Evolutionary conservation across 2,329 filamentous ascomycete genomes (phyloP).

Genomic region (Zalaria sp.): DNA sequence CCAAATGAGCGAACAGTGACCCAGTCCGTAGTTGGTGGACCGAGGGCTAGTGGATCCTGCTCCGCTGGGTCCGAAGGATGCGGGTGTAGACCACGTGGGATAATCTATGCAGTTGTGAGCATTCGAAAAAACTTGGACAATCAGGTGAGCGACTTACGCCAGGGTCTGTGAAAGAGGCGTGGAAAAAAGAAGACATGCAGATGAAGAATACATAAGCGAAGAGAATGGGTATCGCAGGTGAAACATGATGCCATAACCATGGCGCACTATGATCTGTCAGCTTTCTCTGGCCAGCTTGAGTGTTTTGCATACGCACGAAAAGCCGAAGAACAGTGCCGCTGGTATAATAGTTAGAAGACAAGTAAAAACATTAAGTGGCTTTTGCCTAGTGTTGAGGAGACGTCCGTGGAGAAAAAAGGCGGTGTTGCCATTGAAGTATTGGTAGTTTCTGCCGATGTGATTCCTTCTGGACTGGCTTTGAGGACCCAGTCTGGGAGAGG

Average conservation of each 20-base stretch:
- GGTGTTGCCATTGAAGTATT: conserved; percentile 91
- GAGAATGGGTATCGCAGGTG: conserved; percentile 73
- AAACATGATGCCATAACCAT: conserved; percentile 76
- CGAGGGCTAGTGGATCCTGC: conserved; percentile 68
- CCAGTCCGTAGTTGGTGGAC: conserved; percentile 86
- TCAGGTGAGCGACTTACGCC: conserved; percentile 49
- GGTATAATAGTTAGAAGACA: conserved; percentile 69
- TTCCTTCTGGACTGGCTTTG: conserved; percentile 26
- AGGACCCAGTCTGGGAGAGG: conserved; percentile 51
- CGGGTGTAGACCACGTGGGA: conserved; percentile 81
- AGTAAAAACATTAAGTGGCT: conserved; percentile 80
- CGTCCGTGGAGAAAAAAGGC: conserved; percentile 77
- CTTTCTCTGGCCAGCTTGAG: background rate
- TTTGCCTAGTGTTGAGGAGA: conserved; percentile 73
- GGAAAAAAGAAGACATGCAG: conserved; percentile 83
- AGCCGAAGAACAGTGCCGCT: conserved; percentile 68
- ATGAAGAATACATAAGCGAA: conserved; percentile 89
- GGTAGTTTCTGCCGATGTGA: conserved; percentile 58
- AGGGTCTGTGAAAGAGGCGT: conserved; percentile 83
- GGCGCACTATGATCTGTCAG: conserved; percentile 38
- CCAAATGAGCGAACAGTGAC: conserved; percentile 56
- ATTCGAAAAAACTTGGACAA: background rate
- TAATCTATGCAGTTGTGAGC: conserved; percentile 46
- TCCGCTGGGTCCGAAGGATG: conserved; percentile 64
- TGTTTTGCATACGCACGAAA: conserved; percentile 43